phyloP scores from a whole-genome alignment of 768 basidiomycete genomes.

The Porpolomopsis calyptriformis region DNA sequence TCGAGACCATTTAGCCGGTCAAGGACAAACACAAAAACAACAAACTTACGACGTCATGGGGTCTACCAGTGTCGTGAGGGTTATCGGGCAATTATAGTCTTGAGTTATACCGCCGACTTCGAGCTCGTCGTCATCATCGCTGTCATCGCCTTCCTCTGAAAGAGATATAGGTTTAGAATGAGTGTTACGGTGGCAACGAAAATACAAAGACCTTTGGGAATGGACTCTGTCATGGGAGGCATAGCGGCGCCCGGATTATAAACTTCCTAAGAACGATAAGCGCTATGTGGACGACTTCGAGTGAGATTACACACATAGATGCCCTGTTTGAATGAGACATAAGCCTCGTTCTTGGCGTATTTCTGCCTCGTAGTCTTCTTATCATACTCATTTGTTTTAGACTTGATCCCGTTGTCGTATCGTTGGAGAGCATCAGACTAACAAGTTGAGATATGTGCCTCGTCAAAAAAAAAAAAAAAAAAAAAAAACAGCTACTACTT shows the following conservation, averaged over 20 bases:
- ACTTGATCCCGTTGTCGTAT: conserved; percentile 41
- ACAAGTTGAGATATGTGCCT: neutral
- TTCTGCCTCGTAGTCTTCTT: conserved; percentile 67
- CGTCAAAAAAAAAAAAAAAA: neutral
- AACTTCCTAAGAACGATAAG: conserved; percentile 39
- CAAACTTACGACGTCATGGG: conserved; percentile 75
- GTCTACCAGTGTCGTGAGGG: conserved; percentile 51
- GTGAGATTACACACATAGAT: conserved; percentile 47
- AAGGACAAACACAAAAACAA: neutral
- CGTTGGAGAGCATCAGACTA: conserved; percentile 41
- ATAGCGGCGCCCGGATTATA: conserved; percentile 55
- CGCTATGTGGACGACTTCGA: conserved; percentile 1
- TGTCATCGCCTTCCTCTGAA: conserved; percentile 72
- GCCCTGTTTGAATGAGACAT: conserved; percentile 48
- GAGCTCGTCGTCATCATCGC: conserved; percentile 80
- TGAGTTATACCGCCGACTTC: conserved; percentile 81
- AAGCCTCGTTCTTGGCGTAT: conserved; percentile 54
- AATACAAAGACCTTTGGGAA: conserved; percentile 47
- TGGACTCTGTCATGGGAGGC: conserved; percentile 67
- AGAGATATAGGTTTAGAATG: conserved; percentile 1
- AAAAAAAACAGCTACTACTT: conserved; percentile 19
- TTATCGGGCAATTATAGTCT: conserved; percentile 77
- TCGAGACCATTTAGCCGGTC: conserved; percentile 1
- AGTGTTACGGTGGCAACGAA: neutral
- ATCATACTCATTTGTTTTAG: conserved; percentile 36